These are phyloP conservation scores for Ampelocalamus luodianensis DNA, from an alignment of 176 grass and related monocot genomes.

Conservation along the genomic window DNA sequence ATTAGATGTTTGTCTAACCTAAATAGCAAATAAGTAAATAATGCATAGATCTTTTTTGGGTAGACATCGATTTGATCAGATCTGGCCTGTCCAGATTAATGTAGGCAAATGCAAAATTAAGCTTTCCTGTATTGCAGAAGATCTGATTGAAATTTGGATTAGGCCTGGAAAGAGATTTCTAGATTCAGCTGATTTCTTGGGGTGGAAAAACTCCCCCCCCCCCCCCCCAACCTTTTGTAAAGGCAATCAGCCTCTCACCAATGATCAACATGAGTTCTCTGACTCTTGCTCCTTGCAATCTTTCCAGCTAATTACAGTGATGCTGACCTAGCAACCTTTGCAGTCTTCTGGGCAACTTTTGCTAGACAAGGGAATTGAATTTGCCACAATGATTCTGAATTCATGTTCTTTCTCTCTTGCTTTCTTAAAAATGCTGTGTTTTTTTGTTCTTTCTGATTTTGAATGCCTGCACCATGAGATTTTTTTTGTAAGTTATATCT, in stretches of 20 bases:
- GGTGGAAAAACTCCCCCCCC: not conserved
- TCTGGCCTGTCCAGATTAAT: not conserved
- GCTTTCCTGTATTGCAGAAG: not conserved
- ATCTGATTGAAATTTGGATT: conserved; percentile 26
- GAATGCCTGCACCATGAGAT: not conserved
- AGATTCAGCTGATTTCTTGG: not conserved
- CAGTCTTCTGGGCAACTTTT: not conserved
- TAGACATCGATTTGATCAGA: conserved; percentile 17
- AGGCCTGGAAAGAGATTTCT: not conserved
- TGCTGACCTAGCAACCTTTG: not conserved
- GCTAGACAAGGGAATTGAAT: not conserved
- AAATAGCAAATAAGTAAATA: not conserved
- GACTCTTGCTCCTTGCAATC: conserved; percentile 14
- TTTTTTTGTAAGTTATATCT: conserved; percentile 1
- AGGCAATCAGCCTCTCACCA: conserved; percentile 13
- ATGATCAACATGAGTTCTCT: not conserved
- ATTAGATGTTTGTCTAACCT: conserved; percentile 6
- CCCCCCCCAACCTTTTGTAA: conserved; percentile 15
- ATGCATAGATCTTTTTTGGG: not conserved
- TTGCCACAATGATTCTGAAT: not conserved
- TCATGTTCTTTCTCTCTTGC: not conserved
- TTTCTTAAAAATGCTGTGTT: not conserved
- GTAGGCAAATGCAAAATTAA: conserved; percentile 22
- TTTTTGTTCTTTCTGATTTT: conserved; percentile 27
- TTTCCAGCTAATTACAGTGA: conserved; percentile 21